Conservation (phyloP, 179 eudicot species). For the Nepenthes alata region DNA sequence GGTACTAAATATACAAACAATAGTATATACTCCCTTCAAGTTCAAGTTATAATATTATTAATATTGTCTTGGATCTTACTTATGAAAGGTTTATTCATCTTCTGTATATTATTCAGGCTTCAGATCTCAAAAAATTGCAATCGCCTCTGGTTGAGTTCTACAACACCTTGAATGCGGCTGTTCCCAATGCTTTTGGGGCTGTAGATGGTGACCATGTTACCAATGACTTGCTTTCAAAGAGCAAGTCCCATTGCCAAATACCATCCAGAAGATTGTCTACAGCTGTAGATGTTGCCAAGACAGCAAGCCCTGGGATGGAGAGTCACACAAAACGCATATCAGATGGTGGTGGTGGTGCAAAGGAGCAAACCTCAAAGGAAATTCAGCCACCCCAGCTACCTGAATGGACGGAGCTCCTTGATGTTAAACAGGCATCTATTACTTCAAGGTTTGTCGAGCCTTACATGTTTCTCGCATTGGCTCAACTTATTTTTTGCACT, state of each 20-base stretch:
- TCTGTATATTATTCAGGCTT: conserved; percentile 30
- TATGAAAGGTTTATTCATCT: background rate
- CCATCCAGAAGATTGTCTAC: conserved; percentile 44
- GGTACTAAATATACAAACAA: conserved; percentile 19
- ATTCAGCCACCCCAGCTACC: conserved; percentile 21
- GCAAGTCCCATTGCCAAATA: conserved; percentile 37
- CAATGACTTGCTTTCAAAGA: conserved; percentile 45
- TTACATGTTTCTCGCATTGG: background rate
- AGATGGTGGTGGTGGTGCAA: conserved; percentile 20
- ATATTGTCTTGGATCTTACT: too few species aligned
- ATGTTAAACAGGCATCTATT: conserved; percentile 26
- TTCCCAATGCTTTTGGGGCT: conserved; percentile 29
- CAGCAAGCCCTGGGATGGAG: conserved; percentile 29
- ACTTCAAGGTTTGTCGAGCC: conserved; percentile 38
- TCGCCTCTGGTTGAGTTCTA: conserved; percentile 59
- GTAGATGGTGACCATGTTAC: conserved; percentile 24
- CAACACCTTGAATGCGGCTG: conserved; percentile 45
- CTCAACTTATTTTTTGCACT: background rate
- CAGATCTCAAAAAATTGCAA: conserved; percentile 67
- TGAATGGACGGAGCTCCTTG: conserved; percentile 29
- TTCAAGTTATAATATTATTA: too few species aligned
- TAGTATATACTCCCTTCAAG: background rate
- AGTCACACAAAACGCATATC: conserved; percentile 27
- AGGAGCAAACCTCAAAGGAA: conserved; percentile 26
- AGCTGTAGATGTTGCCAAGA: conserved; percentile 29